These are phyloP conservation scores for Ceratocystis smalleyi DNA, from an alignment of 2,329 filamentous ascomycete species.

Conservation along the genomic window DNA sequence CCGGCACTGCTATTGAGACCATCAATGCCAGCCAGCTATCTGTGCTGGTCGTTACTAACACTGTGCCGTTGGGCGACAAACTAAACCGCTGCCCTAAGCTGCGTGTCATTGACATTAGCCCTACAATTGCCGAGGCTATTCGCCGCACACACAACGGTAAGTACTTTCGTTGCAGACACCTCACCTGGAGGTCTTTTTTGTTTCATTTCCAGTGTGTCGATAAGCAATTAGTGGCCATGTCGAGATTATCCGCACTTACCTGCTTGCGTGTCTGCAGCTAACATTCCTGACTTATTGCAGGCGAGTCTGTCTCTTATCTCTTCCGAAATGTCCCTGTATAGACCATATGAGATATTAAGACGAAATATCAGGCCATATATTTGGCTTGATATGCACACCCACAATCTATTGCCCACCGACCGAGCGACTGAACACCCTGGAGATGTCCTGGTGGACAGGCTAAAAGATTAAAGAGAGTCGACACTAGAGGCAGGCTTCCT, in stretches of 20 bases:
- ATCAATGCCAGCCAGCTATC: conserved; percentile 64
- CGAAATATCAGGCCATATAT: background rate
- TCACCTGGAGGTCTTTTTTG: background rate
- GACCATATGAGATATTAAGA: background rate
- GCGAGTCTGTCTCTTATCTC: conserved; percentile 47
- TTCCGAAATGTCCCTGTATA: conserved; percentile 50
- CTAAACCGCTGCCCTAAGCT: conserved; percentile 62
- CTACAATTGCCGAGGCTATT: conserved; percentile 60
- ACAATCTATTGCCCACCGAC: background rate
- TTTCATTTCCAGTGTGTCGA: too few relatives aligned
- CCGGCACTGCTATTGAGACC: conserved; percentile 73
- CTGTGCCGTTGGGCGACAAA: conserved; percentile 45
- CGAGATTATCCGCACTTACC: background rate
- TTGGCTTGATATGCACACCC: background rate
- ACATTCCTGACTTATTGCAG: background rate
- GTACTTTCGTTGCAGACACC: conserved; percentile 12
- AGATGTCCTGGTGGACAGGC: background rate
- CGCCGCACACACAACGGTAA: conserved; percentile 52
- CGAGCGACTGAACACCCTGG: background rate
- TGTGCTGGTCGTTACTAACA: conserved; percentile 81
- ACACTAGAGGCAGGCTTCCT: too few relatives aligned
- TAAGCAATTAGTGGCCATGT: too few relatives aligned
- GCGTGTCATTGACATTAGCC: conserved; percentile 81
- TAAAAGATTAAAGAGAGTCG: too few relatives aligned
- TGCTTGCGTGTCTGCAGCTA: background rate